Conservation (phyloP, 2,329 filamentous ascomycete species). For the Colletotrichum trifolii region DNA sequence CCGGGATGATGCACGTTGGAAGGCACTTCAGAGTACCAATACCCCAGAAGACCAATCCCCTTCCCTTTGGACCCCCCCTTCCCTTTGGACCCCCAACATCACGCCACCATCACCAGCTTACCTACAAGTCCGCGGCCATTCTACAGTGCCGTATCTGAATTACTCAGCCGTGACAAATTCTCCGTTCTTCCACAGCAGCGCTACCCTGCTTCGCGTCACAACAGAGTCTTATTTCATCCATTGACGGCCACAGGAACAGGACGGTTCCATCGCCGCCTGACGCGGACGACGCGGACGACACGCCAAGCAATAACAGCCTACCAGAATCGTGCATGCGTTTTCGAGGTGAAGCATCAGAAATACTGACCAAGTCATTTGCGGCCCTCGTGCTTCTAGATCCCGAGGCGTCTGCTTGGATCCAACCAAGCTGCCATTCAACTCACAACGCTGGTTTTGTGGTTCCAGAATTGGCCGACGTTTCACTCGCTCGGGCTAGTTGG, state of each 20-base stretch:
- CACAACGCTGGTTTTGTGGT: not conserved
- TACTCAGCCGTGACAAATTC: slow-evolving; percentile 23
- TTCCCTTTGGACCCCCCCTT: not conserved
- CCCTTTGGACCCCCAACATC: slow-evolving; percentile 9
- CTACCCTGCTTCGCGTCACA: too few relatives aligned
- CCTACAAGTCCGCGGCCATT: not conserved
- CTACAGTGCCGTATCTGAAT: slow-evolving; percentile 17
- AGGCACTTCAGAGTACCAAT: not conserved
- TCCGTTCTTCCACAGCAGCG: not conserved
- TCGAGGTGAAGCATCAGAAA: too few relatives aligned
- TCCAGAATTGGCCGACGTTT: slow-evolving; percentile 24
- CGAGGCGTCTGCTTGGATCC: not conserved
- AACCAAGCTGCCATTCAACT: not conserved
- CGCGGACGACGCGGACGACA: not conserved
- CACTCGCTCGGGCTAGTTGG: slow-evolving; percentile 20
- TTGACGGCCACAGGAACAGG: too few relatives aligned
- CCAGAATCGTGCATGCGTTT: too few relatives aligned
- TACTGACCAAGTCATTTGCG: too few relatives aligned
- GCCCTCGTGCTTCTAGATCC: not conserved
- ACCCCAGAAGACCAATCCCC: not conserved
- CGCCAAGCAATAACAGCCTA: slow-evolving; percentile 17
- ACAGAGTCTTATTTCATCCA: too few relatives aligned
- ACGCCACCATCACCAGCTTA: slow-evolving; percentile 21
- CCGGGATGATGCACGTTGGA: not conserved
- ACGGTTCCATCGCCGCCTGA: too few relatives aligned